phyloP scores from a whole-genome alignment of 495 filamentous ascomycete genomes.

The Daldinia loculata region DNA sequence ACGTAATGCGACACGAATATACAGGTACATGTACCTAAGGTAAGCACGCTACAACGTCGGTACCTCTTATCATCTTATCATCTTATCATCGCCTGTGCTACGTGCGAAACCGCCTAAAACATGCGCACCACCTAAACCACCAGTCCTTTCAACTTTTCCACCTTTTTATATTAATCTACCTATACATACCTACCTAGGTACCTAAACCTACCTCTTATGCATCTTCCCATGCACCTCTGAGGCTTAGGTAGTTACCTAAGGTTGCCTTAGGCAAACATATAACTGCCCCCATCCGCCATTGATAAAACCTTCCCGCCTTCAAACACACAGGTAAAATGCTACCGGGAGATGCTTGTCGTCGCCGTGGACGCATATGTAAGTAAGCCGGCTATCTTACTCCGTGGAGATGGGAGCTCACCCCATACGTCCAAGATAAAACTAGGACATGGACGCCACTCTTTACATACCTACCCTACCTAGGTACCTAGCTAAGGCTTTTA shows the following conservation, averaged over 20 bases:
- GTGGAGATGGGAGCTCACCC: conserved; percentile 6
- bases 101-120: background rate
- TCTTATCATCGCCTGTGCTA: background rate
- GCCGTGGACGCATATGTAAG: conserved; percentile 23
- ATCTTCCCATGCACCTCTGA: background rate
- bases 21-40: background rate
- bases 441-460: conserved; percentile 16
- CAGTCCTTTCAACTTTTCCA: background rate
- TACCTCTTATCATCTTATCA: background rate
- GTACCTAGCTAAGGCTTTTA: background rate
- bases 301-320: background rate
- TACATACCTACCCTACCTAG: no score
- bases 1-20: background rate
- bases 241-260: background rate
- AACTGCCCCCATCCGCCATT: background rate
- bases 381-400: conserved; percentile 32
- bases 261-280: background rate
- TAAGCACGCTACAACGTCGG: background rate
- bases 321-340: background rate
- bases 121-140: background rate
- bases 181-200: background rate
- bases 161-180: background rate
- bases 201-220: no score
- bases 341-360: conserved; percentile 8
- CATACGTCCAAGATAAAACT: background rate